Percentiles rank a stretch among this genome's conserved stretches.
Evolutionary conservation across 805 yeast species (phyloP).

Genomic region (Wickerhamomyces mucosus): DNA sequence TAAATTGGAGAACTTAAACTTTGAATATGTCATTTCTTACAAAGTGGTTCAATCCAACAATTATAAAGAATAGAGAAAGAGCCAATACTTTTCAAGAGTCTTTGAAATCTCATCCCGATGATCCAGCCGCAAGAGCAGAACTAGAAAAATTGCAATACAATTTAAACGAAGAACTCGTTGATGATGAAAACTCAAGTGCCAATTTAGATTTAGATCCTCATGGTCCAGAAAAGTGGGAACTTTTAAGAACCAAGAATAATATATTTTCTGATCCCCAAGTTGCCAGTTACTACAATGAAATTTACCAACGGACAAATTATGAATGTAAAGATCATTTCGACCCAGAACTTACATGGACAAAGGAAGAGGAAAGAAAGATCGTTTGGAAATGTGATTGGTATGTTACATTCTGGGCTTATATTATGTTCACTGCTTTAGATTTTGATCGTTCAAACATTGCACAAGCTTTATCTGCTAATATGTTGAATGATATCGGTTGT

Average conservation of each 20-base stretch:
- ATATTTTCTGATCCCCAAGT: constrained; percentile 31
- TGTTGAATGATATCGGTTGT: constrained; percentile 26
- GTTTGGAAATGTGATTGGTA: constrained; percentile 43
- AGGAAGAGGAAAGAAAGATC: constrained; percentile 39
- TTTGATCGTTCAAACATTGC: constrained; percentile 48
- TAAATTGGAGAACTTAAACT: no score
- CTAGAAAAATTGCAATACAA: background rate
- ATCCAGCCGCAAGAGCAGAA: background rate
- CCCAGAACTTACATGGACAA: constrained; percentile 47
- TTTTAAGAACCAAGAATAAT: constrained; percentile 2
- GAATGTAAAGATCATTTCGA: constrained; percentile 50
- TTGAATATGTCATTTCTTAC: background rate
- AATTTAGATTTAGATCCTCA: background rate
- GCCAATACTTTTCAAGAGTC: constrained; percentile 3
- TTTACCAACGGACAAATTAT: constrained; percentile 40
- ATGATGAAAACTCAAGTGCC: background rate
- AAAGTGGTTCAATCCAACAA: constrained; percentile 2
- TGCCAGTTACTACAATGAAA: constrained; percentile 32
- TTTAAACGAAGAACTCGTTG: background rate
- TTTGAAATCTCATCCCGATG: constrained; percentile 1
- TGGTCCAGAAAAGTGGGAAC: background rate
- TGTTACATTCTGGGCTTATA: constrained; percentile 48
- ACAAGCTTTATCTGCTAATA: constrained; percentile 50
- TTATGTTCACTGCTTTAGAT: constrained; percentile 51
- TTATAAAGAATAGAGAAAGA: constrained; percentile 2